phyloP scores from a whole-genome alignment of 768 basidiomycete species.

The Leccinum olivaceopallidum region DNA sequence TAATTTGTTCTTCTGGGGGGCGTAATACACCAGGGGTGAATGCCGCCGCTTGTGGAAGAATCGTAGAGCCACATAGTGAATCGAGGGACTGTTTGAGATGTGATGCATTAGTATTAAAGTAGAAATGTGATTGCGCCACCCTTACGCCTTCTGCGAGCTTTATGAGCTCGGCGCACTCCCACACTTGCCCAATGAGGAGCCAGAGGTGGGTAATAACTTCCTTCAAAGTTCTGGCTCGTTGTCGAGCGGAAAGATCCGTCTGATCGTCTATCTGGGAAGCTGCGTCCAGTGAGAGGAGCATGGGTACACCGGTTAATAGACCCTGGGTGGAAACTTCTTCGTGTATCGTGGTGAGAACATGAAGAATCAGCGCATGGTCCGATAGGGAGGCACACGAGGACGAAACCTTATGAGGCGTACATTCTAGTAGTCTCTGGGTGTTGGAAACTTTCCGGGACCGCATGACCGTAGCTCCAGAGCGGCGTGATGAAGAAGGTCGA shows the following conservation, averaged over 20 bases:
- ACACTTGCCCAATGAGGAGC: constrained; percentile 57
- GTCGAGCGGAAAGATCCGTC: constrained; percentile 38
- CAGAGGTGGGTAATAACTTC: constrained; percentile 67
- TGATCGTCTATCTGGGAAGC: constrained; percentile 46
- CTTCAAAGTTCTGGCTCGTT: constrained; percentile 55
- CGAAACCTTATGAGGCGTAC: constrained; percentile 43
- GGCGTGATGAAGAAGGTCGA: too few species aligned
- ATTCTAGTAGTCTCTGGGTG: constrained; percentile 52
- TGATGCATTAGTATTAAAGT: constrained; percentile 17
- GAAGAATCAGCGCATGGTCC: constrained; percentile 73
- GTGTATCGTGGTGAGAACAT: constrained; percentile 66
- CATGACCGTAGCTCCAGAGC: constrained; percentile 33
- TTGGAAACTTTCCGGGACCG: constrained; percentile 60
- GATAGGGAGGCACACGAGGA: constrained; percentile 51
- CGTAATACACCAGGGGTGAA: constrained; percentile 43
- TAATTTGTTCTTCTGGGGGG: constrained; percentile 43
- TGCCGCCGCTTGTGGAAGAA: constrained; percentile 37
- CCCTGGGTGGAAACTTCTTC: constrained; percentile 71
- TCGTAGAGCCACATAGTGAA: constrained; percentile 36
- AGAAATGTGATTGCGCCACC: constrained; percentile 14
- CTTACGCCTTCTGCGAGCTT: constrained; percentile 58
- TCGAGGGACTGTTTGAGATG: constrained; percentile 44
- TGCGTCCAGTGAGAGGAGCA: constrained; percentile 75
- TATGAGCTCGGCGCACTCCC: constrained; percentile 33
- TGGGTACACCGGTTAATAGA: constrained; percentile 76